phyloP scores from a whole-genome alignment of 495 filamentous ascomycete species.

The Clohesyomyces aquaticus region DNA sequence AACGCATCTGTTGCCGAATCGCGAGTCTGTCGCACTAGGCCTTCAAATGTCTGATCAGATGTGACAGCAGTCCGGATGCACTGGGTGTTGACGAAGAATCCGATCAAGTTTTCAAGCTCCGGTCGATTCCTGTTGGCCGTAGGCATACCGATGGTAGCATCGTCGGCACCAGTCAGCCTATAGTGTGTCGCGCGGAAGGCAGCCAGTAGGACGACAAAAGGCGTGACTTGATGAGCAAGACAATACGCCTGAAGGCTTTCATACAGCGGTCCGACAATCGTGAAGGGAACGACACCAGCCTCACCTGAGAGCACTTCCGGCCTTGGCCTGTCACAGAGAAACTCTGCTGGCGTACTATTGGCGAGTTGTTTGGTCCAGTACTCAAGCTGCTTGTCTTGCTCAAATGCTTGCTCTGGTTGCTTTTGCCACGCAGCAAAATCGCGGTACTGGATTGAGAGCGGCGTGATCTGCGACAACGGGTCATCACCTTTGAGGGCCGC shows the following conservation, averaged over 20 bases:
- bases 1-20: background rate
- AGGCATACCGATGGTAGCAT: constrained; percentile 1
- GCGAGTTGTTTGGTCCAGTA: constrained; percentile 1
- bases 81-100: background rate
- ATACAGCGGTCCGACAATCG: background rate
- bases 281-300: background rate
- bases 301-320: background rate
- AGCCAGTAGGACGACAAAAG: constrained; percentile 1
- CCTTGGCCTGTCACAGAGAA: background rate
- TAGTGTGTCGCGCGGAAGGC: background rate
- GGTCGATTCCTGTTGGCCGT: background rate
- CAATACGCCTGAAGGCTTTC: background rate
- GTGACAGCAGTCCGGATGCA: background rate
- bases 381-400: background rate
- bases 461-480: background rate
- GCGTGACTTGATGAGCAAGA: background rate
- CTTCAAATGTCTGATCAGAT: background rate
- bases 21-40: background rate
- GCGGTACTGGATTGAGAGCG: background rate
- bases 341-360: constrained; percentile 1
- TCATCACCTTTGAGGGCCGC: background rate
- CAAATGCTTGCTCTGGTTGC: background rate
- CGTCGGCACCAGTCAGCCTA: background rate
- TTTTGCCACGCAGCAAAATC: background rate
- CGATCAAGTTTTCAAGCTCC: constrained; percentile 1